phyloP scores from a whole-genome alignment of 306 rosid species.

The Cucurbita pepo region DNA sequence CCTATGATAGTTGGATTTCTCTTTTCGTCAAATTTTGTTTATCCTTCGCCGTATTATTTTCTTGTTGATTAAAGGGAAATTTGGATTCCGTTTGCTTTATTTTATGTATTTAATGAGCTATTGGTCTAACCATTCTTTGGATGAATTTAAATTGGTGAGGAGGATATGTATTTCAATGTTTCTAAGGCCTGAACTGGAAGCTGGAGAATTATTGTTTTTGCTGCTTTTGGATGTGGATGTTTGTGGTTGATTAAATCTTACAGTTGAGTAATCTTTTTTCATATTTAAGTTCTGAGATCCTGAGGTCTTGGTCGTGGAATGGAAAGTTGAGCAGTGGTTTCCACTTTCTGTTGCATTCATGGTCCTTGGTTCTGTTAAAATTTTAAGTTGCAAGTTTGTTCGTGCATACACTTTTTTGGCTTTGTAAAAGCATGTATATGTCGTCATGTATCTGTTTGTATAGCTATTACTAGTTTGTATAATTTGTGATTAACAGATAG shows the following conservation, averaged over 20 bases:
- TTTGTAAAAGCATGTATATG: slow-evolving; percentile 1
- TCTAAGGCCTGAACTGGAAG: background rate
- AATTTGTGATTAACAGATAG: background rate
- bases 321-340: background rate
- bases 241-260: background rate
- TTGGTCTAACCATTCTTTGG: background rate
- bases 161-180: background rate
- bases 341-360: background rate
- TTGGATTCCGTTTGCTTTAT: background rate
- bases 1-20: background rate
- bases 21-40: background rate
- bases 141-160: background rate
- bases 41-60: background rate
- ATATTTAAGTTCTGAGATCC: background rate
- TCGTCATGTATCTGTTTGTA: background rate
- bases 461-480: background rate
- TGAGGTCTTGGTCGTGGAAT: background rate
- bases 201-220: background rate
- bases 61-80: background rate
- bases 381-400: background rate
- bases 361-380: background rate
- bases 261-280: background rate
- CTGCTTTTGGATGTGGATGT: background rate
- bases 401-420: background rate
- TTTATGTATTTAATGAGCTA: background rate